Base-by-base conservation (phyloP, 306 rosid species). In the Vigna mungo region DNA sequence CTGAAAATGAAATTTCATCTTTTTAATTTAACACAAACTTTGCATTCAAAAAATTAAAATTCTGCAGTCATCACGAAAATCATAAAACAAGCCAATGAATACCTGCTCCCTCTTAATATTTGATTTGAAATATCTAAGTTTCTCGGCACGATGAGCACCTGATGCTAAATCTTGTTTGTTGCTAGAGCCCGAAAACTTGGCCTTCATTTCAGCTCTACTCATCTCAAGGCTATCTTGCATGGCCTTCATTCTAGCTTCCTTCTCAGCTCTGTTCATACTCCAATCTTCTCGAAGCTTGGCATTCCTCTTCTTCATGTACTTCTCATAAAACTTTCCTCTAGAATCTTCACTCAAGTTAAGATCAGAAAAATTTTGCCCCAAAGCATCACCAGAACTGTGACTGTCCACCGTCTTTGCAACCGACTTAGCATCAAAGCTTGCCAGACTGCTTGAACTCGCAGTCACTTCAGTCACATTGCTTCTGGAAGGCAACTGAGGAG, bases 171-270 rank as follows among this genome's bases (percentile, higher is more conserved):
- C 88, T 43, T 83, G 89, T 49, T 84, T 86, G 82, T 84, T 88
- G 6, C 67, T 81, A 72, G 89, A 88, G 47, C 84, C 94, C 48
- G 97, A 88, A 87, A 96, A 91, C 85, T 87, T 96, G 68, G 89
- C 86, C 78, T 78, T 86, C 96, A 96, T 89, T 84, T 91, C 99
- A 73, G 90, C 92, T 76, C 81, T 87, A 75, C 98, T 88, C 82
- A 55, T 80, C 75, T 96, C 98, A 74, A 96, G 97, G 85, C 88
- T 96, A 77, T 91, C 98, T 74, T 93, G 90, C 97, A 96, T 86
- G 66, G 97, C 94, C 90, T 85, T 91, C 91, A 96, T 84, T 93
- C 91, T 91, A 66, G 96, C 99, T 88, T 93, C 98, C 82, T 91
- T 96, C 89, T 88, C 97, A 69, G 86, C 89, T 84, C 96, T 81